phyloP scores from a whole-genome alignment of 2,329 filamentous ascomycete genomes.

The Botrytis squamosa region DNA sequence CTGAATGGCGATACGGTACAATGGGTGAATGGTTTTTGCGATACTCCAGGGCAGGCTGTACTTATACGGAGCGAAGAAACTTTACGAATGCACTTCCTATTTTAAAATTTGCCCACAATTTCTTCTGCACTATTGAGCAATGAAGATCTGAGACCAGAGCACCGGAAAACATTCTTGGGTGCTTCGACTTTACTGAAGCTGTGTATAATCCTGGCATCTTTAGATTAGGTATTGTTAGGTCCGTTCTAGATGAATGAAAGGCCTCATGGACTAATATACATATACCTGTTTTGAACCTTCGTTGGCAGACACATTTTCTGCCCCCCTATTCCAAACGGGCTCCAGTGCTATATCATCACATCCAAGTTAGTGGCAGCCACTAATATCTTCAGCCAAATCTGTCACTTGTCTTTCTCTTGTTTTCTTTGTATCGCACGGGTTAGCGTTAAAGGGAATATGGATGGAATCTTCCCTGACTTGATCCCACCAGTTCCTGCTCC shows the following conservation, averaged over 20 bases:
- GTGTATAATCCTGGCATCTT: neutral
- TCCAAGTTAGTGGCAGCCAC: neutral
- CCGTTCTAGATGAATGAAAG: neutral
- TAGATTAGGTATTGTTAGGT: neutral
- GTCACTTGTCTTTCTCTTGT: neutral
- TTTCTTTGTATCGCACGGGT: neutral
- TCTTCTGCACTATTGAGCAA: neutral
- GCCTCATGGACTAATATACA: neutral
- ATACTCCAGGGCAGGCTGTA: conserved; percentile 2
- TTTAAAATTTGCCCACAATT: neutral
- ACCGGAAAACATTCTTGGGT: neutral
- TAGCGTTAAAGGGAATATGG: neutral
- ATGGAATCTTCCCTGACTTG: neutral
- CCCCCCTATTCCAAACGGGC: neutral
- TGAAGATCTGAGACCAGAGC: neutral
- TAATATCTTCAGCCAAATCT: neutral
- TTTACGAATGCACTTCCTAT: neutral
- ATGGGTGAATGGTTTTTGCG: conserved; percentile 6
- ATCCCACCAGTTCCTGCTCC: conserved; percentile 1
- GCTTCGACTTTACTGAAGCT: neutral
- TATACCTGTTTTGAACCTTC: neutral
- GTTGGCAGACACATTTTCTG: neutral
- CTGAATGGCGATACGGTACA: neutral
- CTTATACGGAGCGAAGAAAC: neutral
- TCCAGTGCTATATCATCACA: neutral